These are phyloP conservation scores for Colletotrichum tanaceti DNA, from an alignment of 2,329 filamentous ascomycete species.

Conservation along the genomic window DNA sequence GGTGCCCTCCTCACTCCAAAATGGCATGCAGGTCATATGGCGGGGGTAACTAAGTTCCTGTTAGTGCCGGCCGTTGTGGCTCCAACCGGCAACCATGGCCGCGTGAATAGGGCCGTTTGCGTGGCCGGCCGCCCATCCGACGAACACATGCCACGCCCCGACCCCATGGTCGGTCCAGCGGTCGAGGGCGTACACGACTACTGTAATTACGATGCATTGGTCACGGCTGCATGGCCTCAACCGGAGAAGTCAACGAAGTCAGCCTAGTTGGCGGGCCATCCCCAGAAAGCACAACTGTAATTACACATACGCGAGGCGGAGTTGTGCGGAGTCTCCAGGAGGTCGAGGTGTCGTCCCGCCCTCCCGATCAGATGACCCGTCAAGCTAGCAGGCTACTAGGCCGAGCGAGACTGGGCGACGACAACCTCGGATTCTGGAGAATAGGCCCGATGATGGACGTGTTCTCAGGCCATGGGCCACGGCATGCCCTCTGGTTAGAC, in stretches of 20 bases:
- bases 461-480: no score
- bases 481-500: neutral
- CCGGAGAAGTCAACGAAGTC: neutral
- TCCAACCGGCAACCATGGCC: slow-evolving; percentile 35
- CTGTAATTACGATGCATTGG: neutral
- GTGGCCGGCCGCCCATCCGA: slow-evolving; percentile 3
- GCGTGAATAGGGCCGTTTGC: slow-evolving; percentile 26
- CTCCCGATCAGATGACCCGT: slow-evolving; percentile 28
- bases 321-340: slow-evolving; percentile 28
- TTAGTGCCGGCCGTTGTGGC: slow-evolving; percentile 32
- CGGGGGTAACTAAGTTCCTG: slow-evolving; percentile 13
- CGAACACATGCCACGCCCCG: neutral
- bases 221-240: neutral
- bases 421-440: slow-evolving; percentile 1
- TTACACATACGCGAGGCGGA: slow-evolving; percentile 10
- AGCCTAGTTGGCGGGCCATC: neutral
- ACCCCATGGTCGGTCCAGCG: neutral
- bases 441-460: slow-evolving; percentile 17
- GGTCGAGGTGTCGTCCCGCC: slow-evolving; percentile 13
- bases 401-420: neutral
- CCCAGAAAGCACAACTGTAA: neutral
- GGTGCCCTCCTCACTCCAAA: slow-evolving; percentile 11
- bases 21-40: slow-evolving; percentile 27
- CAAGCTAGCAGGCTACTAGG: neutral
- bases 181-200: neutral